Evolutionary conservation across 192 early-diverging fungal genomes (phyloP).

Genomic region (Ambispora gerdemannii): DNA sequence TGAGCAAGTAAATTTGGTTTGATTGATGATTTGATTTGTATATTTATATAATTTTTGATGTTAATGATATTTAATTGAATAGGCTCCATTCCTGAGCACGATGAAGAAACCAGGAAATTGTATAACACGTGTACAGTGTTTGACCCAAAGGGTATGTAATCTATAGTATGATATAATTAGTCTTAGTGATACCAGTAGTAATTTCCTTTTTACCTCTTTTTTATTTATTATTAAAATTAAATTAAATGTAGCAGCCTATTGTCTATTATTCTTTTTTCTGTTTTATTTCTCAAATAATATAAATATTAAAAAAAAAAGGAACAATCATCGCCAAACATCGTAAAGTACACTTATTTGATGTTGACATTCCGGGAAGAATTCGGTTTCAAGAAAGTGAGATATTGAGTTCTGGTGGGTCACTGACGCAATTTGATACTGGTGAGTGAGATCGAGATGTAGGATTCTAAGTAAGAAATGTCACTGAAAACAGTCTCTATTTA

Average conservation of each 20-base stretch:
- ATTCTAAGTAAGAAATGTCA: too few species aligned
- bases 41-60: too few species aligned
- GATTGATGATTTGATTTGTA: too few species aligned
- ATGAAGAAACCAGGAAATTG: conserved; percentile 47
- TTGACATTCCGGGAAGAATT: conserved; percentile 91
- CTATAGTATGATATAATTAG: neutral
- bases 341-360: conserved; percentile 95
- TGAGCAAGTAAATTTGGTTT: too few species aligned
- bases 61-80: neutral
- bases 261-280: too few species aligned
- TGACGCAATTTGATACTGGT: conserved; percentile 79
- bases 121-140: conserved; percentile 86
- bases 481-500: too few species aligned
- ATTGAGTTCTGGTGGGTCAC: conserved; percentile 65
- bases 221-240: too few species aligned
- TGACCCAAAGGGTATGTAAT: conserved; percentile 46
- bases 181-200: neutral
- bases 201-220: neutral
- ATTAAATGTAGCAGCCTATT: too few species aligned
- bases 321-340: conserved; percentile 62
- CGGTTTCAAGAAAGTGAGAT: conserved; percentile 87
- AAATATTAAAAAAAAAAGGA: conserved; percentile 32
- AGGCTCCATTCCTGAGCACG: conserved; percentile 87
- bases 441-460: too few species aligned
- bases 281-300: too few species aligned